Percentiles rank a stretch among this genome's conserved stretches.
phyloP scores from a whole-genome alignment of 2,329 filamentous ascomycete genomes.

The Penicillium occitanis region DNA sequence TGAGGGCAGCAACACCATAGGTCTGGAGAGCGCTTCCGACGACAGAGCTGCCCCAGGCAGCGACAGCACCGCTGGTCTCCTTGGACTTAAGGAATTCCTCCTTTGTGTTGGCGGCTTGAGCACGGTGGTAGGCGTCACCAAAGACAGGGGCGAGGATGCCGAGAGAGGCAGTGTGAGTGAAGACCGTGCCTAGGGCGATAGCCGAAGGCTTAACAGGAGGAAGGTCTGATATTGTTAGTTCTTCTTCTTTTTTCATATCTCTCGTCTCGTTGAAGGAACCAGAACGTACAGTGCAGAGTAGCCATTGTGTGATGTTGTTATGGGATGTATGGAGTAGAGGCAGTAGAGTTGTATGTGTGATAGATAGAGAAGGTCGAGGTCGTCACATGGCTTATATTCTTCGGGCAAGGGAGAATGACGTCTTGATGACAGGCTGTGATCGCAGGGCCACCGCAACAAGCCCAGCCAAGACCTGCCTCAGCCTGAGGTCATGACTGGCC shows the following conservation, averaged over 20 bases:
- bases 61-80: constrained; percentile 83
- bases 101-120: constrained; percentile 87
- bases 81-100: constrained; percentile 95
- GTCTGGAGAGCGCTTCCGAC: constrained; percentile 84
- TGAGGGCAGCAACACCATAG: constrained; percentile 84
- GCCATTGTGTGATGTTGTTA: constrained; percentile 10
- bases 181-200: constrained; percentile 91
- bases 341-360: background rate
- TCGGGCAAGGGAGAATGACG: constrained; percentile 14
- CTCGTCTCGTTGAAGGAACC: background rate
- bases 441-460: background rate
- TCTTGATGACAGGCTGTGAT: constrained; percentile 19
- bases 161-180: constrained; percentile 89
- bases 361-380: background rate
- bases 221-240: constrained; percentile 53
- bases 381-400: constrained; percentile 19
- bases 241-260: background rate
- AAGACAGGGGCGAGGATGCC: constrained; percentile 87
- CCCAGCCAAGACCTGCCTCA: background rate
- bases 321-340: background rate
- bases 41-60: constrained; percentile 87
- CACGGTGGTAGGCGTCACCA: constrained; percentile 90
- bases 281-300: constrained; percentile 22
- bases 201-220: constrained; percentile 94
- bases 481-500: constrained; percentile 15